Evolutionary conservation across 305 asterid species (phyloP), one percentile per base, ranked within the genome.

Genomic region (Solanum chacoense): DNA sequence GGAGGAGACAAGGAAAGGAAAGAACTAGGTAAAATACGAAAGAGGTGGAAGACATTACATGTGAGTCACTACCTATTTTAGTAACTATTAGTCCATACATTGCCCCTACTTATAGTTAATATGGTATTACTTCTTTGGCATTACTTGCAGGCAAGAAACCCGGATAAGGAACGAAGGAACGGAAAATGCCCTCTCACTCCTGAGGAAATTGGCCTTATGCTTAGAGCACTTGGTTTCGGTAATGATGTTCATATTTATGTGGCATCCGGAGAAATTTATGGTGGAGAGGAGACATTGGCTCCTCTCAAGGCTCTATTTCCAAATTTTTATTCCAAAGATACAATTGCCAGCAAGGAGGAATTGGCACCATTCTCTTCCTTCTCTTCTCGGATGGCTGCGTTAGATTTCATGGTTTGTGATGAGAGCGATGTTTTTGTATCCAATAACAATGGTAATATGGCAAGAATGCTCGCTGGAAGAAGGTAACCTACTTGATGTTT

Each of bases 391-490:
- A 93, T 96, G 98, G 98, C 98, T 89, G 98, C 98, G 1, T 63
- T 95, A 88, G 98, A 94, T 85, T 96, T 92, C 92, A 93, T 96
- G 81, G 98, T 96, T 45, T 96, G 95, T 77, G 97, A 96, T 87
- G 95, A 94, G 90, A 95, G 97, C 37, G 94, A 95, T 91, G 98
- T 95, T 45, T 95, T 96, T 35, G 95, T 95, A 42, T 90, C 96
- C 87, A 96, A 96, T 88, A 95, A 96, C 91, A 96, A 96, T 22
- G 98, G 98, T 22, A 95, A 94, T 91, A 95, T 96, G 98, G 98
- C 97, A 26, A 94, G 91, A 92, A 94, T 96, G 79, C 95, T 96
- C 18, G 94, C 97, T 14, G 96, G 98, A 81, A 93, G 95, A 91
- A 94, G 96, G 98, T 93, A 91, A 5, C 36, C 8, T 31, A 11